Evolutionary conservation across 768 basidiomycete species (phyloP), one percentile per base, ranked within the genome.

Genomic region (Ramaria sp.): DNA sequence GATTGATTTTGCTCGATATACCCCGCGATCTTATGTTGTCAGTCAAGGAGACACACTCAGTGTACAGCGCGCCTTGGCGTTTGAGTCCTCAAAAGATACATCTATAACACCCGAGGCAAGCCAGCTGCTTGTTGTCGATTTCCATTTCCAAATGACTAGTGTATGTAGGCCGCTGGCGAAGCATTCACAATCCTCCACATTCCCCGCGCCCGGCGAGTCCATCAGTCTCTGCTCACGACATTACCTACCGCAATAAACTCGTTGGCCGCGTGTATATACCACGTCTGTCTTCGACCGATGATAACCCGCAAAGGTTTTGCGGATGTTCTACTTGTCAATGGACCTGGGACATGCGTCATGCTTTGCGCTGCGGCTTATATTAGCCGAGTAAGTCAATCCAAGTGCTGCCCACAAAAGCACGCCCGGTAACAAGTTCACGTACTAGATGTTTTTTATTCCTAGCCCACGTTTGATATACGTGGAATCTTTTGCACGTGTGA

Each of bases 401-500:
- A 51, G 37, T 65, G 43, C 39, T 48, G 39, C 11, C 7, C 43
- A 13, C 20, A 47, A 7, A 31, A n/a, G 53, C 13, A 27, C 22
- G 0, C 43, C 33, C 11, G 47, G 19, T 24, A 39, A 27, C 7
- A 34, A 57, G 57, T 49, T 57, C 20, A 33, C 47, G 27, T 27
- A 27, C 53, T 56, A 96, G 93, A 73, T 97, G 59, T 64, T 95
- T 41, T 86, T 86, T 27, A 68, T 93, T 37, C 73, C 75, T 20
- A 78, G 84, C 1, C 87, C 95, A 6, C 74, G 71, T 41, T 68
- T 91, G 30, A 79, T 99, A 52, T 99, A 96, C 67, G 76, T 97
- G 41, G 96, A 98, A 69, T 92, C 91, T 0, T 96, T 95, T 68
- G 93, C 95, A 7, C 84, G 95, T 5, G 91, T 94, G 1, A 74